A percentile compares a stretch with the other conserved stretches of the same genome.
These are phyloP conservation scores for Seiridium unicorne DNA, from an alignment of 2,329 filamentous ascomycete genomes.

Conservation along the genomic window DNA sequence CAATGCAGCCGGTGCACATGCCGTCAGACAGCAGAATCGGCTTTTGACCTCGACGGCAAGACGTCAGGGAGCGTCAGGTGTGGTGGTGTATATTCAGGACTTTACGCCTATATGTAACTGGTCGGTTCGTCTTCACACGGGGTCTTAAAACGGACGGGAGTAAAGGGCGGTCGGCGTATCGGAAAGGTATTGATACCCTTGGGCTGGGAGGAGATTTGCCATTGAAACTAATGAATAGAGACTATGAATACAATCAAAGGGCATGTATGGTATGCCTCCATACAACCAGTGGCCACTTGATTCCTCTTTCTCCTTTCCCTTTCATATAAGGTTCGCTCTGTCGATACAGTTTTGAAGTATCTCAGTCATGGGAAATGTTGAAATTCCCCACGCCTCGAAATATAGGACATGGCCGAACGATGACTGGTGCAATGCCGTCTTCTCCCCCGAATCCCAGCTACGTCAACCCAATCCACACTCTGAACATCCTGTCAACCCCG, in stretches of 20 bases:
- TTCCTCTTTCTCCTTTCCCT: no score
- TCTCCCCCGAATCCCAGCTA: no score
- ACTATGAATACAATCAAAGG: neutral
- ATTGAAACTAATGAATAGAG: neutral
- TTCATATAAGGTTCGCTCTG: no score
- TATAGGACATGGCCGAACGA: no score
- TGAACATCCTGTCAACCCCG: no score
- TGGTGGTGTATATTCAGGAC: neutral
- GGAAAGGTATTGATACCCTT: neutral
- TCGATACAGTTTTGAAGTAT: no score
- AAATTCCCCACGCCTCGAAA: no score
- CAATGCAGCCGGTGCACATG: neutral
- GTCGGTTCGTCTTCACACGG: neutral
- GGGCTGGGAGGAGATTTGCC: neutral
- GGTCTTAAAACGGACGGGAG: neutral
- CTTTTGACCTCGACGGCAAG: neutral
- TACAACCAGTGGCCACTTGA: neutral
- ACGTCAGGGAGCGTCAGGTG: neutral
- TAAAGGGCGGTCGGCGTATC: neutral
- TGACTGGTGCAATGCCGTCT: no score
- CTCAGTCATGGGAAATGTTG: no score
- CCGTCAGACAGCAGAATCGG: slow-evolving; percentile 1
- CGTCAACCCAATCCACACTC: no score
- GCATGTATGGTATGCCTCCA: neutral
- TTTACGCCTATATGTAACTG: neutral